These are phyloP conservation scores for Fusarium staphyleae DNA, from an alignment of 2,329 filamentous ascomycete genomes.

Conservation along the genomic window DNA sequence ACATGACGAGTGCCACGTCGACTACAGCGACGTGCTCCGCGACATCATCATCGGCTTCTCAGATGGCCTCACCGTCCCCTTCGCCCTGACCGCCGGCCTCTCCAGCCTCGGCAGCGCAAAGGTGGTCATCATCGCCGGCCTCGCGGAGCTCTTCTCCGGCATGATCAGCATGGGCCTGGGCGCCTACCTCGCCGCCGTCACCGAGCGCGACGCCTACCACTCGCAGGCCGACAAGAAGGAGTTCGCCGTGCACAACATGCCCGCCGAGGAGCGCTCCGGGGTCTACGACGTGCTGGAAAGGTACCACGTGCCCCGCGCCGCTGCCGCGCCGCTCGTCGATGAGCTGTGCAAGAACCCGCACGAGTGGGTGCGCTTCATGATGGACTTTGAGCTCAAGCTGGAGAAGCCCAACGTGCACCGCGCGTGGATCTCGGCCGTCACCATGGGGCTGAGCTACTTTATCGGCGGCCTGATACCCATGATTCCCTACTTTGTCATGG, in stretches of 20 bases:
- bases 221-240: conserved; percentile 57
- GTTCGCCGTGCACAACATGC: conserved; percentile 51
- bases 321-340: conserved; percentile 56
- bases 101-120: conserved; percentile 69
- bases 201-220: conserved; percentile 60
- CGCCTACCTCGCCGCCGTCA: conserved; percentile 72
- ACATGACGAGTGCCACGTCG: conserved; percentile 41
- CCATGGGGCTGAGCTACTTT: conserved; percentile 73
- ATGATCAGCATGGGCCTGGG: conserved; percentile 81
- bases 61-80: conserved; percentile 81
- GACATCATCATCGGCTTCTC: conserved; percentile 79
- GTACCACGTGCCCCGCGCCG: conserved; percentile 56
- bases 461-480: conserved; percentile 75
- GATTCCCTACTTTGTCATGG: conserved; percentile 71
- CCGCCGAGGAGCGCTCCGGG: conserved; percentile 55
- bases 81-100: conserved; percentile 78
- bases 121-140: conserved; percentile 73
- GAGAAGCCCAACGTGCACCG: conserved; percentile 53
- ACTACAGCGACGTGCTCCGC: conserved; percentile 57
- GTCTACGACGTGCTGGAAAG: conserved; percentile 59
- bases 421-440: conserved; percentile 65
- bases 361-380: conserved; percentile 64
- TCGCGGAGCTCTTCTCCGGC: conserved; percentile 78
- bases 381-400: conserved; percentile 63
- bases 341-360: conserved; percentile 57